These are phyloP conservation scores for Xylaria multiplex DNA, from an alignment of 2,329 filamentous ascomycete species.

Conservation along the genomic window DNA sequence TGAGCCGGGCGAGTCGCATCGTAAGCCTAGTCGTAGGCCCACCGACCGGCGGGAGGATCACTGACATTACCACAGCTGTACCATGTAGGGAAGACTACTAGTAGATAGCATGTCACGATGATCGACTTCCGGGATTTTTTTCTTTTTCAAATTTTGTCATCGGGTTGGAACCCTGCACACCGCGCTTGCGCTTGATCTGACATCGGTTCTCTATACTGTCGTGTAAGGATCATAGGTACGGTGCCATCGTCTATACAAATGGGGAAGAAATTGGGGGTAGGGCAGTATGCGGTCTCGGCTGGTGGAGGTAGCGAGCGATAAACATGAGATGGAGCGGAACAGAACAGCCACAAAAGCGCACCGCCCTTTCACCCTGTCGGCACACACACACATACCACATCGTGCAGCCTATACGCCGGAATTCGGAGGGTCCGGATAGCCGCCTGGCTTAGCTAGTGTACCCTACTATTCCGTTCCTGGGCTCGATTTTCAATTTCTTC, in stretches of 20 bases:
- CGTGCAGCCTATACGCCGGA: conserved; percentile 15
- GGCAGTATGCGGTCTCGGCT: conserved; percentile 27
- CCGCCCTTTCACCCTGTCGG: conserved; percentile 25
- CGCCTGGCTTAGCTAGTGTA: conserved; percentile 29
- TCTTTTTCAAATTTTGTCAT: conserved; percentile 15
- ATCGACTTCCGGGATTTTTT: conserved; percentile 32
- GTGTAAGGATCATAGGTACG: not conserved
- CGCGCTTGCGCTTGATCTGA: conserved; percentile 45
- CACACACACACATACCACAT: conserved; percentile 1
- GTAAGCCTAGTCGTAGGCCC: conserved; percentile 35
- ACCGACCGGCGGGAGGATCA: conserved; percentile 20
- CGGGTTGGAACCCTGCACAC: conserved; percentile 31
- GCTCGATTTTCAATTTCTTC: not conserved
- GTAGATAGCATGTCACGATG: conserved; percentile 7
- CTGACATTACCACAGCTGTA: not conserved
- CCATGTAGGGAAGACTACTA: too few species aligned
- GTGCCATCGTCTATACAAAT: conserved; percentile 16
- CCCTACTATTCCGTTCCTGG: conserved; percentile 14
- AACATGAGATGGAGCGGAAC: conserved; percentile 36
- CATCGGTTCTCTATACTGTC: conserved; percentile 6
- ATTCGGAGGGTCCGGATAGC: conserved; percentile 33
- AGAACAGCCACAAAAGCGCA: conserved; percentile 30
- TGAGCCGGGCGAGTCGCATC: conserved; percentile 30
- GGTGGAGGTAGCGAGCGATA: conserved; percentile 37
- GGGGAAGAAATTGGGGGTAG: conserved; percentile 24